These are phyloP conservation scores for Hagleromyces aurorensis DNA, from an alignment of 805 yeast genomes.

Conservation along the genomic window DNA sequence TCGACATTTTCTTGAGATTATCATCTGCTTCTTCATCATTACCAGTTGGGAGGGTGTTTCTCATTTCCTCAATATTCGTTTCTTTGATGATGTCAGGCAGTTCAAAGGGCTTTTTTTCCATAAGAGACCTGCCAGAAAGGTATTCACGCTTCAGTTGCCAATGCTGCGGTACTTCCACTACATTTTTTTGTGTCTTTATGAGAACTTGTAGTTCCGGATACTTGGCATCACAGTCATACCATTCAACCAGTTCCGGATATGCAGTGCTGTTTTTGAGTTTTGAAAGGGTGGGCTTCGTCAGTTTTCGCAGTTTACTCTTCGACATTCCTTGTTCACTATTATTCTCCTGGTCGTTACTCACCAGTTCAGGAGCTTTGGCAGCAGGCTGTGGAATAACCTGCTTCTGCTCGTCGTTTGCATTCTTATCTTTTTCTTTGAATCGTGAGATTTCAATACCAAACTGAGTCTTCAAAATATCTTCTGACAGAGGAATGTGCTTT, in stretches of 20 bases:
- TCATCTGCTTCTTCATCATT: slow-evolving; percentile 34
- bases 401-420: background rate
- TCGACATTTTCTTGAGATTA: slow-evolving; percentile 58
- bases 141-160: slow-evolving; percentile 80
- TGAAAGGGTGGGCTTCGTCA: slow-evolving; percentile 56
- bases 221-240: slow-evolving; percentile 79
- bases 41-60: slow-evolving; percentile 40
- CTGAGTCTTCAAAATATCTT: background rate
- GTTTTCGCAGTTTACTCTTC: slow-evolving; percentile 44
- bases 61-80: slow-evolving; percentile 84
- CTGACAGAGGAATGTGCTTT: background rate
- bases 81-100: slow-evolving; percentile 70
- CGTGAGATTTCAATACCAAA: background rate
- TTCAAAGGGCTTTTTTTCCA: slow-evolving; percentile 63
- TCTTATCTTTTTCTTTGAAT: background rate
- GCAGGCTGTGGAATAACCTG: no score
- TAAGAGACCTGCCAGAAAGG: slow-evolving; percentile 54
- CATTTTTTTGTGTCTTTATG: slow-evolving; percentile 57
- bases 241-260: slow-evolving; percentile 70
- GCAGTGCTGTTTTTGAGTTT: slow-evolving; percentile 51
- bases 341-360: slow-evolving; percentile 21
- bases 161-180: slow-evolving; percentile 71
- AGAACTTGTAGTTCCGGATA: slow-evolving; percentile 63
- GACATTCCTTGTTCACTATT: slow-evolving; percentile 25
- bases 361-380: no score